Evolutionary conservation across 1,284 basidiomycete species (phyloP).

Genomic region (Sanghuangporus baumii): DNA sequence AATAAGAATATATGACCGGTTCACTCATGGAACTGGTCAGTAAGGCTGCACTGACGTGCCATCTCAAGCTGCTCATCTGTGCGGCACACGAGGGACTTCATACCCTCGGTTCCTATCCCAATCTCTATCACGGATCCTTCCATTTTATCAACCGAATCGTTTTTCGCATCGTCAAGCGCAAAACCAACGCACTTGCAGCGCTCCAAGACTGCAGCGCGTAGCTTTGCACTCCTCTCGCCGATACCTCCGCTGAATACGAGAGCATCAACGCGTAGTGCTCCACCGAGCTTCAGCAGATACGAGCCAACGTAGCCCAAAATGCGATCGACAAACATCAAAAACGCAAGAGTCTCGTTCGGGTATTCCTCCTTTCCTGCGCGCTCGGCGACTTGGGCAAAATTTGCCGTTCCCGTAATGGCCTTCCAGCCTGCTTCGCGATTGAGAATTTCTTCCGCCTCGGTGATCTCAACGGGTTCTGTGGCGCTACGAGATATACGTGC

Average conservation of each 20-base stretch:
- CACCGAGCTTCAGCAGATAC: slow-evolving; percentile 68
- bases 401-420: slow-evolving; percentile 71
- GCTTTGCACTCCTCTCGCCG: slow-evolving; percentile 62
- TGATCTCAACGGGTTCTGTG: slow-evolving; percentile 57
- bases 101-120: slow-evolving; percentile 29
- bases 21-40: slow-evolving; percentile 3
- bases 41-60: slow-evolving; percentile 48
- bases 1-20: neutral
- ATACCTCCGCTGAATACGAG: slow-evolving; percentile 85
- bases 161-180: slow-evolving; percentile 36
- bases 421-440: slow-evolving; percentile 74
- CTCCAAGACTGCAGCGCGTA: slow-evolving; percentile 53
- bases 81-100: slow-evolving; percentile 49
- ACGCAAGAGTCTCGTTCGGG: slow-evolving; percentile 47
- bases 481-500: slow-evolving; percentile 49
- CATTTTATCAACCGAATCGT: slow-evolving; percentile 26
- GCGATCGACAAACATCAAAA: slow-evolving; percentile 71
- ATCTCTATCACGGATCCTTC: slow-evolving; percentile 43
- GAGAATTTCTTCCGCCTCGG: slow-evolving; percentile 73
- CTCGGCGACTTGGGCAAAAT: slow-evolving; percentile 62
- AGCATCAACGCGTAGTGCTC: slow-evolving; percentile 53
- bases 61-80: slow-evolving; percentile 69
- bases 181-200: slow-evolving; percentile 60
- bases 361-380: slow-evolving; percentile 23
- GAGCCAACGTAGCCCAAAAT: slow-evolving; percentile 66